Base-by-base conservation (phyloP, 352 stramenopile genomes). In the Phytophthora meadii region DNA sequence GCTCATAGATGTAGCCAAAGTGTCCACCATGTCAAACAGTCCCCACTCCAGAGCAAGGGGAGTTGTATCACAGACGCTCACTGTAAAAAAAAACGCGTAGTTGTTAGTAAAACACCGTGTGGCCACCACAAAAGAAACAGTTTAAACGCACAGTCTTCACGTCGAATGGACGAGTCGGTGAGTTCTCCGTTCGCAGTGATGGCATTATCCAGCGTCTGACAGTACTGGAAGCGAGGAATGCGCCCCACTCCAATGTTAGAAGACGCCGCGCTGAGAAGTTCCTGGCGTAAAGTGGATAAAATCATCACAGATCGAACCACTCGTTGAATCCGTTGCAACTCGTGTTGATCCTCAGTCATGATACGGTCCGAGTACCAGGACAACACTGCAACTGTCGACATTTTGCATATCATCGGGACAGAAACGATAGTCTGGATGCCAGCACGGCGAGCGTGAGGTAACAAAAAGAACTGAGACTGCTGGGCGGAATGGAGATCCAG, bases 341-440 rank as follows among this genome's bases (percentile, higher is more conserved):
- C 84, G 22, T 78, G 71, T 19, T 63, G 42, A 27, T 92, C 78
- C 79, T 94, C 84, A 1, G 46, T 28, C 36, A 88, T 63, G 8
- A 70, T 54, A 8, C 83, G 74, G 30, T 84, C 68, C 2, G 83
- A 88, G 41, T 92, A 94, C 86, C 84, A 94, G 7, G 84, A 92
- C n/a, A 94, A 47, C 14, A 94, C 84, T 7, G 86, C 86, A 32
- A 94, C 76, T 0, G 85, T 85, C 24, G 84, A 88, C 75, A 94
- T 85, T 59, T 93, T 94, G 62, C 82, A 89, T 40, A 94, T 84
- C 86, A 94, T 93, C 0, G 86, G 86, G 4, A 88, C 81, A 4
- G 84, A 90, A 14, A 94, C 70, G 7, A 90, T 60, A 0, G 83
- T 90, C 42, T 90, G 78, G 14, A 94, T 65, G 1, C 81, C 81